Percentiles rank a stretch among this genome's conserved stretches.
Evolutionary conservation across 2,329 filamentous ascomycete genomes (phyloP).

Genomic region (Fusarium buharicum): DNA sequence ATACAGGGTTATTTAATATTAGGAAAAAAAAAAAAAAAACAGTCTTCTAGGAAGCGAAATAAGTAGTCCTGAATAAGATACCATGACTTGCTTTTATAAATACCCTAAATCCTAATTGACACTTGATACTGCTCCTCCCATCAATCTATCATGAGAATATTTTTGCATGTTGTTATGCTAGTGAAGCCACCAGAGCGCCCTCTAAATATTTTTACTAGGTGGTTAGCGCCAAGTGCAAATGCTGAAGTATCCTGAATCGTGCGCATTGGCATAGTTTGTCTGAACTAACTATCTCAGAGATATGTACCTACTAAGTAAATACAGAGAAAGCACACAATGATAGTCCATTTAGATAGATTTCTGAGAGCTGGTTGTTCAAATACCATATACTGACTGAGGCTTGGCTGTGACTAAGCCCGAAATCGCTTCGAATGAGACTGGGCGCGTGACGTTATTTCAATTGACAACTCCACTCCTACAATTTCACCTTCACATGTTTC

Average conservation of each 20-base stretch:
- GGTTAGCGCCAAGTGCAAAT: background rate
- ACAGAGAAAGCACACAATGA: no score
- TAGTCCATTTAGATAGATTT: no score
- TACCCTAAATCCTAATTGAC: no score
- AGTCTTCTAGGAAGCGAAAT: no score
- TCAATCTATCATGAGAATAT: background rate
- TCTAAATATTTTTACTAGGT: slow-evolving; percentile 1
- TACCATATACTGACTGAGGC: background rate
- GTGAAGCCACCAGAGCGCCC: background rate
- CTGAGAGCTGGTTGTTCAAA: no score
- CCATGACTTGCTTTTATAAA: no score
- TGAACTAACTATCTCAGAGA: no score
- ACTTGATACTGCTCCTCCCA: no score
- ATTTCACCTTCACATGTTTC: slow-evolving; percentile 22
- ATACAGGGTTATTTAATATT: no score
- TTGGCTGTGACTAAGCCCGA: slow-evolving; percentile 34
- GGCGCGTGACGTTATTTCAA: slow-evolving; percentile 23
- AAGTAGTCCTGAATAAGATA: no score
- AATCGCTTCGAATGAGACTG: slow-evolving; percentile 7
- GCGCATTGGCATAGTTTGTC: background rate
- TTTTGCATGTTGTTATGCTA: background rate
- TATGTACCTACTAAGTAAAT: no score
- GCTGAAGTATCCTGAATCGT: background rate
- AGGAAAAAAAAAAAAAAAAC: no score
- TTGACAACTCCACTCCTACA: slow-evolving; percentile 26